Conservation (phyloP, 768 basidiomycete genomes). For the Lactarius tabidus region DNA sequence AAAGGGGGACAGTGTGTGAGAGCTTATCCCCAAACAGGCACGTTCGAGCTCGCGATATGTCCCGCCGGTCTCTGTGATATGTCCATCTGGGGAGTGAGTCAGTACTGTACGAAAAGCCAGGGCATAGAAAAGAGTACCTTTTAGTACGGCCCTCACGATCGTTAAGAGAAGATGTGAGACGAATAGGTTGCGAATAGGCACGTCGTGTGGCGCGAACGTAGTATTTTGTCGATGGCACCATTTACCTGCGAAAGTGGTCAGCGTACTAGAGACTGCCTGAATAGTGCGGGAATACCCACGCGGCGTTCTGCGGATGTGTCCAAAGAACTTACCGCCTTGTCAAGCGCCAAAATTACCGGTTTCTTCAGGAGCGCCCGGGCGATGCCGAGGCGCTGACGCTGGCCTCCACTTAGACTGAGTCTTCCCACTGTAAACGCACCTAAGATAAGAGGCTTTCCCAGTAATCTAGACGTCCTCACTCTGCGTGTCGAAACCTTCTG, state of each 20-base stretch:
- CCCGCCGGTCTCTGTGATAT: constrained; percentile 70
- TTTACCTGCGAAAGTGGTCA: constrained; percentile 56
- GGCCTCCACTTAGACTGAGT: constrained; percentile 70
- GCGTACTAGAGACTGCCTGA: neutral
- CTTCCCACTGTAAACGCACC: constrained; percentile 49
- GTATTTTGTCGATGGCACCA: constrained; percentile 85
- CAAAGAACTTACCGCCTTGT: constrained; percentile 85
- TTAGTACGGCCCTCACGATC: constrained; percentile 87
- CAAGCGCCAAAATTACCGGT: constrained; percentile 81
- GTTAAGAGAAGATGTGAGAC: constrained; percentile 89
- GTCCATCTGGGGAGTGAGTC: constrained; percentile 49
- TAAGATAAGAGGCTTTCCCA: no score
- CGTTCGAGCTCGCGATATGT: constrained; percentile 70
- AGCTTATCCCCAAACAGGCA: neutral
- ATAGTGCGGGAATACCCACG: constrained; percentile 37
- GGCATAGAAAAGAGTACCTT: constrained; percentile 45
- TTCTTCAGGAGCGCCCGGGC: constrained; percentile 86
- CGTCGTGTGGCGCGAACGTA: constrained; percentile 74
- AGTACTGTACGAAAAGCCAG: neutral
- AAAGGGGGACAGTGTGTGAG: no score
- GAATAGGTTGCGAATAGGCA: constrained; percentile 54
- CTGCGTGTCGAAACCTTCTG: constrained; percentile 88
- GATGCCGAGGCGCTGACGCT: constrained; percentile 77
- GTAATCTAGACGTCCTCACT: constrained; percentile 55
- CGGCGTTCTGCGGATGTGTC: constrained; percentile 87